Percentiles rank a stretch among this genome's conserved stretches.
Conservation (phyloP, 2,329 filamentous ascomycete genomes). For the Lasiodiplodia sp. region DNA sequence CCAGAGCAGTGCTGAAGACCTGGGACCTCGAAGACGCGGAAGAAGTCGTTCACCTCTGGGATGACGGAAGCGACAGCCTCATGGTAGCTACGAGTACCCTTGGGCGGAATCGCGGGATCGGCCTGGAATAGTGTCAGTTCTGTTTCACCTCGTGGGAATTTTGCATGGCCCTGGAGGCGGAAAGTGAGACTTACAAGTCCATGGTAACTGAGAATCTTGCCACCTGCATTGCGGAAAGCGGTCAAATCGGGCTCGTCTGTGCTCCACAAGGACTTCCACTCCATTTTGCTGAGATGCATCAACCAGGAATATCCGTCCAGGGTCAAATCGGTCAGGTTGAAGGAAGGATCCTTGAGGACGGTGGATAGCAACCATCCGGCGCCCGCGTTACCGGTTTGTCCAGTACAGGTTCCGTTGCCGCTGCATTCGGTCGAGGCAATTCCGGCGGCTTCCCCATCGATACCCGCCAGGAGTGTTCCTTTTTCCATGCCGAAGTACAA, state of each 20-base stretch:
- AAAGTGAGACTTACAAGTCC: constrained; percentile 31
- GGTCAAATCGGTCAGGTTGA: constrained; percentile 34
- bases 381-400: constrained; percentile 30
- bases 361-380: constrained; percentile 17
- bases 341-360: constrained; percentile 25
- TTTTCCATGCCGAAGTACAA: constrained; percentile 34
- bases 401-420: constrained; percentile 29
- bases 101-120: constrained; percentile 39
- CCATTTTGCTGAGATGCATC: constrained; percentile 35
- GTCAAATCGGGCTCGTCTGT: constrained; percentile 39
- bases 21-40: constrained; percentile 43
- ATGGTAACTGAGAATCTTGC: constrained; percentile 42
- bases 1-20: constrained; percentile 39
- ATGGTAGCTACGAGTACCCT: constrained; percentile 39
- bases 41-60: constrained; percentile 39
- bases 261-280: constrained; percentile 38
- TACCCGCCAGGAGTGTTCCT: constrained; percentile 31
- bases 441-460: background rate
- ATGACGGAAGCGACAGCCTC: constrained; percentile 37
- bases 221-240: constrained; percentile 35
- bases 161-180: background rate
- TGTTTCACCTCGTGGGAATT: background rate
- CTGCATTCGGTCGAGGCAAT: constrained; percentile 15
- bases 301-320: constrained; percentile 25
- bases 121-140: constrained; percentile 11